A percentile compares a stretch with the other conserved stretches of the same genome.
Conservation (phyloP, 1,139 yeast genomes). For the Blastobotrys proliferans region DNA sequence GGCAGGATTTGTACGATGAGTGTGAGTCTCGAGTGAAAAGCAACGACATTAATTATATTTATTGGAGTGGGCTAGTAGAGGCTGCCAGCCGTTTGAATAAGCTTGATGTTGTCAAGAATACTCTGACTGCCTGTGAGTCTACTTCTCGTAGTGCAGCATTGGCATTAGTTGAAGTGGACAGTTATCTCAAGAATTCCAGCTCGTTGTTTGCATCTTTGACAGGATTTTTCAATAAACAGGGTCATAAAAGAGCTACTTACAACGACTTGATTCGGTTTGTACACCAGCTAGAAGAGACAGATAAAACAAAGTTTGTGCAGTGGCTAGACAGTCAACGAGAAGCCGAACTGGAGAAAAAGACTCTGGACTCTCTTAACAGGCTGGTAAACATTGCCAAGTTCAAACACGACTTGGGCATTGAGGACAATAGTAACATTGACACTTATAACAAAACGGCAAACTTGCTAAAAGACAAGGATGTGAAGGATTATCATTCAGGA, state of each 20-base stretch:
- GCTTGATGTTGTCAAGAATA: conserved; percentile 29
- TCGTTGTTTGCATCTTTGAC: conserved; percentile 34
- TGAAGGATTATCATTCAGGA: conserved; percentile 62
- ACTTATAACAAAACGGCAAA: conserved; percentile 37
- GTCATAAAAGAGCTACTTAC: conserved; percentile 57
- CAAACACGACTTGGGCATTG: conserved; percentile 25
- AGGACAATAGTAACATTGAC: conserved; percentile 27
- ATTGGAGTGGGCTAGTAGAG: conserved; percentile 40
- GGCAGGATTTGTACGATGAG: conserved; percentile 41
- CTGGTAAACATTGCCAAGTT: conserved; percentile 53
- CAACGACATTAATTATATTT: conserved; percentile 28
- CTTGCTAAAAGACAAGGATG: conserved; percentile 39
- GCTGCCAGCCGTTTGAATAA: conserved; percentile 40
- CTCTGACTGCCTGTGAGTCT: conserved; percentile 30
- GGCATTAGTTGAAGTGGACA: conserved; percentile 46
- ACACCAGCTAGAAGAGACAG: neutral
- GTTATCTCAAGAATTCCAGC: too few relatives aligned
- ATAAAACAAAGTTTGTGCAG: neutral
- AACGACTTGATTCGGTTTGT: conserved; percentile 48
- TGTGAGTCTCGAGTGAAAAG: conserved; percentile 24
- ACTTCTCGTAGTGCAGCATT: conserved; percentile 62
- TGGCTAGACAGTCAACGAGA: conserved; percentile 13
- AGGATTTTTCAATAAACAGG: conserved; percentile 44
- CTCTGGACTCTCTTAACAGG: conserved; percentile 35
- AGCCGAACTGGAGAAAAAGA: conserved; percentile 19